These are phyloP conservation scores for Mallotus repandus DNA, from an alignment of 441 rosid genomes.

Conservation along the genomic window DNA sequence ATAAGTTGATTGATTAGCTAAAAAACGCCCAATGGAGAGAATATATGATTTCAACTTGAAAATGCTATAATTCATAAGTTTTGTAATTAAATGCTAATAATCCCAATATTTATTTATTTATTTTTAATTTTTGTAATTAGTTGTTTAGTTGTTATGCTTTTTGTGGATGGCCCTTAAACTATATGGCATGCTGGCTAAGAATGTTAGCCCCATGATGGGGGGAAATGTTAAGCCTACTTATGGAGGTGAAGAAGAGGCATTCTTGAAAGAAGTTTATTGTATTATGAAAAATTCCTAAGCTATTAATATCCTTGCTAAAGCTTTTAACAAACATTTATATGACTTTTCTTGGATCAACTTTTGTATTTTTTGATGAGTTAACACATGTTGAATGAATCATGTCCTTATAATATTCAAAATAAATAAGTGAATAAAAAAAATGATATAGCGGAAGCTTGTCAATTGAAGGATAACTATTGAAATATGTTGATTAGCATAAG, in stretches of 20 bases:
- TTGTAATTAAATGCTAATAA: no score
- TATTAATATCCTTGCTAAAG: no score
- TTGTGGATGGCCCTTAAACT: conserved; percentile 94
- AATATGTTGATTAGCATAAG: no score
- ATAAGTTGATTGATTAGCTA: conserved; percentile 7
- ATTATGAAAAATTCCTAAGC: no score
- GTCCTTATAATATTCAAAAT: no score
- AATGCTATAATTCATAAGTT: not conserved
- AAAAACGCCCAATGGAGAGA: conserved; percentile 1
- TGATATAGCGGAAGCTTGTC: no score
- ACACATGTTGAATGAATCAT: no score
- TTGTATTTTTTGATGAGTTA: no score
- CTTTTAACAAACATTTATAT: no score
- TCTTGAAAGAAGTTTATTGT: conserved; percentile 82
- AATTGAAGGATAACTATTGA: no score
- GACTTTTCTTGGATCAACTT: no score
- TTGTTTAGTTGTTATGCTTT: conserved; percentile 17
- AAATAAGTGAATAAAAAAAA: no score
- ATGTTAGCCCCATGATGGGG: conserved; percentile 94
- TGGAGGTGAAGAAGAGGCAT: conserved; percentile 98
- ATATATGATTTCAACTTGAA: not conserved
- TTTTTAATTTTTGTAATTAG: not conserved
- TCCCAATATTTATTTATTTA: not conserved
- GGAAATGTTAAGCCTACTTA: conserved; percentile 94
- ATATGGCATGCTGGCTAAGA: conserved; percentile 95